Evolutionary conservation across 1,284 basidiomycete species (phyloP).

Genomic region (Austroboletus novae-zelandiae): DNA sequence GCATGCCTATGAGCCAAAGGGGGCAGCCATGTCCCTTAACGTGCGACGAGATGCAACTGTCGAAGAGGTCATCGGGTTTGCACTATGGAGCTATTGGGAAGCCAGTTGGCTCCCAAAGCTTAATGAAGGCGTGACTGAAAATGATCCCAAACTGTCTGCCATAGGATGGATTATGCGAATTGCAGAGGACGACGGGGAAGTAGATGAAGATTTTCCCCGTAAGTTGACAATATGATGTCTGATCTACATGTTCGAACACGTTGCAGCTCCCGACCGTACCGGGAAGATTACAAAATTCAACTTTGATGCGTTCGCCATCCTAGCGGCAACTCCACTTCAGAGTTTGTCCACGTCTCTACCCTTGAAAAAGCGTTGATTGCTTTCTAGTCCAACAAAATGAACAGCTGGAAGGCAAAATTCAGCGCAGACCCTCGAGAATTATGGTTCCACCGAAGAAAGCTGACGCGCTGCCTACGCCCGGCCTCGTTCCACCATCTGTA

Average conservation of each 20-base stretch:
- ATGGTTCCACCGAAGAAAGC: constrained; percentile 61
- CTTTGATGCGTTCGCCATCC: constrained; percentile 87
- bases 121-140: constrained; percentile 54
- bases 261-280: constrained; percentile 82
- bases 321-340: constrained; percentile 75
- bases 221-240: constrained; percentile 23
- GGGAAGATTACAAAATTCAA: constrained; percentile 87
- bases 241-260: constrained; percentile 2
- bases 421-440: constrained; percentile 70
- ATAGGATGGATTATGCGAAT: constrained; percentile 95
- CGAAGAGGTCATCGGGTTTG: constrained; percentile 95
- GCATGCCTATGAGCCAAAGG: constrained; percentile 63
- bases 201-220: constrained; percentile 98
- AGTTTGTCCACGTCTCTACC: constrained; percentile 43
- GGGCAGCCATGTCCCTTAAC: constrained; percentile 58
- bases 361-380: not conserved
- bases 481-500: constrained; percentile 23
- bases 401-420: constrained; percentile 71
- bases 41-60: constrained; percentile 89
- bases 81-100: constrained; percentile 90
- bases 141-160: constrained; percentile 70
- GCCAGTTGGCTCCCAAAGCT: constrained; percentile 79
- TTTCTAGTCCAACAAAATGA: constrained; percentile 79
- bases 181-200: constrained; percentile 96
- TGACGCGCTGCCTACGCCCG: constrained; percentile 24